Conservation (phyloP, 768 basidiomycete genomes). For the Lepiota venenata region DNA sequence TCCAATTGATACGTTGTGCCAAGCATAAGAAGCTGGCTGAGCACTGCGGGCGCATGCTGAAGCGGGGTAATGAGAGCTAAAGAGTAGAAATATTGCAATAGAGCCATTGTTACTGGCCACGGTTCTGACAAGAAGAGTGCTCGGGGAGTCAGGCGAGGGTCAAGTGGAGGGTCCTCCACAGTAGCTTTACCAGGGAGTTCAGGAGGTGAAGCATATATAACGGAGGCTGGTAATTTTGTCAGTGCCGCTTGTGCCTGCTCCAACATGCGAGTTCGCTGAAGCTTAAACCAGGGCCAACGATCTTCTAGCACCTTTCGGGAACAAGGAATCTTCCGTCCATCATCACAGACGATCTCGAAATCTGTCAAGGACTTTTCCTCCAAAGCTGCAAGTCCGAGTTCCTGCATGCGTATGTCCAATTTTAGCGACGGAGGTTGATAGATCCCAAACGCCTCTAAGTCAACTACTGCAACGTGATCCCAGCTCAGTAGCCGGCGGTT, state of each 20-base stretch:
- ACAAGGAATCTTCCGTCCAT: constrained; percentile 79
- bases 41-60: constrained; percentile 86
- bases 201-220: constrained; percentile 62
- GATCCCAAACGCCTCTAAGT: constrained; percentile 93
- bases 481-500: constrained; percentile 87
- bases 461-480: constrained; percentile 89
- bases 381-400: constrained; percentile 79
- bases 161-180: constrained; percentile 52
- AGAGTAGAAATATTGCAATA: constrained; percentile 94
- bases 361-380: constrained; percentile 83
- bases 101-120: constrained; percentile 82
- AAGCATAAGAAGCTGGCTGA: constrained; percentile 83
- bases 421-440: constrained; percentile 79
- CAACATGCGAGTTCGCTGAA: constrained; percentile 58
- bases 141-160: constrained; percentile 80
- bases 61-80: constrained; percentile 83
- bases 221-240: constrained; percentile 54
- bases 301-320: constrained; percentile 84
- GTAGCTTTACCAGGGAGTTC: constrained; percentile 52
- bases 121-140: constrained; percentile 82
- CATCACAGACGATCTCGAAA: constrained; percentile 91
- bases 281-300: constrained; percentile 94
- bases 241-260: constrained; percentile 54
- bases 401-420: constrained; percentile 71
- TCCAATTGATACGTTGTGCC: constrained; percentile 77